Base-by-base conservation (phyloP, 2,329 filamentous ascomycete genomes). In the Monosporascus sp. region DNA sequence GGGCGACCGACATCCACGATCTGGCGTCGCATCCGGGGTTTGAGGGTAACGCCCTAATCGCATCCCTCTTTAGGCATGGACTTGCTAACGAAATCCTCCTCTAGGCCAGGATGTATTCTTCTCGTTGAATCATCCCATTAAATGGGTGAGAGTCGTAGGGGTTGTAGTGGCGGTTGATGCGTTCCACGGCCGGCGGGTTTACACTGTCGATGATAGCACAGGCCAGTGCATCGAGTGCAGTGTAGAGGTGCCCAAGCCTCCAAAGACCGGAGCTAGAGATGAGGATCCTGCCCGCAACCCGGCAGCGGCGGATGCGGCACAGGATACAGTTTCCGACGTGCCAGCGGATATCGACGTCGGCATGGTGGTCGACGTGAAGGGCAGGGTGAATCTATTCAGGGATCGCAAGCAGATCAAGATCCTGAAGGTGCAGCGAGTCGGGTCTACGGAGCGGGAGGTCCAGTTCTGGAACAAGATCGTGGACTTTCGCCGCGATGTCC, bases 121-220 rank as follows among this genome's bases (percentile, higher is more conserved):
- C 68, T 78, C 84, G 71, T 70, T 77, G 48, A 92, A 91, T 67
- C 83, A 92, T 59, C 89, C 89, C 0, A 83, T 93, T 60, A 83
- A 84, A 77, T 92, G 85, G 81, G 81, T 89, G 50, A 84, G 85
- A 56, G 69, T 92, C 35, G 79, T 84, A 7, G 89, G 89, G 31
- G 69, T 90, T 8, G 78, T 93, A 22, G 84, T 91, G 52, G 81
- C 80, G 14, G 70, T 83, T 37, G 78, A 83, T 57, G 75, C 83
- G 22, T 79, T 73, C 52, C 57, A 62, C 37, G 69, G 69, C 37
- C 72, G 72, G 37, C 74, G 72, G 45, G 69, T 80, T 41, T 83
- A 79, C 60, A 84, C 78, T 2, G 66, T 88, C n/a, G 84, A 88
- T 60, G 84, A 88, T 66, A 81, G 83, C 65, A 85, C 80, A 58